Conservation (phyloP, 441 rosid species). For the Corymbia calophylla region DNA sequence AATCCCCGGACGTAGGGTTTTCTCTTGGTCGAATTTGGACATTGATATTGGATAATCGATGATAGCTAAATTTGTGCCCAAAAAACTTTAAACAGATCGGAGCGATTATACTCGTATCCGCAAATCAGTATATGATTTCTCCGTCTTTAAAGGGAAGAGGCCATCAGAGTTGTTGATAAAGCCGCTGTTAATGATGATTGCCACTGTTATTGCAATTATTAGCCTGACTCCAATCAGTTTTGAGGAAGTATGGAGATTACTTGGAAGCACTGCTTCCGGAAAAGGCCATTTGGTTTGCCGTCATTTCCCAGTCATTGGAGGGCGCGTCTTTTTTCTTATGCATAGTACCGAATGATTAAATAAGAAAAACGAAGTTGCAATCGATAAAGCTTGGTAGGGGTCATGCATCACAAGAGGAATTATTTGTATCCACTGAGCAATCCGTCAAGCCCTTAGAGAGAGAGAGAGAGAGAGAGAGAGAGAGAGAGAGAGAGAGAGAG, state of each 20-base stretch:
- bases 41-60: fast-evolving
- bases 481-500: not conserved
- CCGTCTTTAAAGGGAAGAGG: not conserved
- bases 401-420: not conserved
- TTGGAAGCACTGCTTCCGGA: not conserved
- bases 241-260: not conserved
- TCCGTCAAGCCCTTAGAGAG: not conserved
- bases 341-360: not conserved
- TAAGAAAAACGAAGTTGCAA: not conserved
- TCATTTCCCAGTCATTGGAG: not conserved
- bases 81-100: not conserved
- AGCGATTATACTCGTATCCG: not conserved
- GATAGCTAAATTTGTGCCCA: fast-evolving
- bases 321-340: not conserved
- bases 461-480: not conserved
- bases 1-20: not conserved
- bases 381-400: not conserved
- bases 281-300: not conserved
- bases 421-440: not conserved
- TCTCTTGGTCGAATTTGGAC: not conserved
- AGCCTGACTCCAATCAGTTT: not conserved
- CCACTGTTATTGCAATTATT: not conserved
- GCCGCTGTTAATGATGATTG: not conserved
- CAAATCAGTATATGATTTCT: not conserved
- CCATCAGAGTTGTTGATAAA: not conserved